Base-by-base conservation (phyloP, 768 basidiomycete genomes). In the Trametes cingulata region DNA sequence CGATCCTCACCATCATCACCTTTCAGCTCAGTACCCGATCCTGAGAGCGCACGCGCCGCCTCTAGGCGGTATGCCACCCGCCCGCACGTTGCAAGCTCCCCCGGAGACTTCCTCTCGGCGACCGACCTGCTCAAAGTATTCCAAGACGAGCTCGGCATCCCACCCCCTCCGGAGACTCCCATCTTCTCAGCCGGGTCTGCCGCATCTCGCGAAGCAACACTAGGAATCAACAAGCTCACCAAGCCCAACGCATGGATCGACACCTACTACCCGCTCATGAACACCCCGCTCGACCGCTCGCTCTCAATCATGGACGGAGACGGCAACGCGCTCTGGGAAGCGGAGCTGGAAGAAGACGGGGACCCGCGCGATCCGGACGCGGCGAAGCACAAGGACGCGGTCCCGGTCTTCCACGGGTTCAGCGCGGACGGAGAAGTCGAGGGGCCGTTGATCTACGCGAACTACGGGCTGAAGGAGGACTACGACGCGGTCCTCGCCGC, bases 181-280 rank as follows among this genome's bases (percentile, higher is more conserved):
- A 78, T 93, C 53, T 93, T 81, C 68, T 73, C 83, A n/a, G 90
- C 91, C n/a, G 92, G 93, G 6, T 81, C 88, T 22, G 67, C 73
- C 6, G 77, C 78, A 48, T 91, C 90, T 20, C 86, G 85, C 47
- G 76, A 81, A 42, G 83, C 89, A 8, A 93, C 89, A 0, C 75
- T 89, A 13, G 71, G 72, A n/a, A 74, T 85, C 22, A 67, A 73
- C 5, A 76, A 75, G 6, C 74, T 81, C 37, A 73, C 65, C 24
- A 72, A 72, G 36, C 88, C 89, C 3, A 80, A 75, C 0, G 90
- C 88, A 55, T 94, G 92, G 91, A 85, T 93, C 55, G 90, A 93
- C 65, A 80, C 82, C 46, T 97, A 98, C 72, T 96, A 90, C 72
- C 93, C 95, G 1, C 78, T 94, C 47, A 75, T 96, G 76, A 92